A percentile compares a stretch with the other conserved stretches of the same genome.
Conservation (phyloP, 257 asterid genomes). For the Osmanthus fragrans region DNA sequence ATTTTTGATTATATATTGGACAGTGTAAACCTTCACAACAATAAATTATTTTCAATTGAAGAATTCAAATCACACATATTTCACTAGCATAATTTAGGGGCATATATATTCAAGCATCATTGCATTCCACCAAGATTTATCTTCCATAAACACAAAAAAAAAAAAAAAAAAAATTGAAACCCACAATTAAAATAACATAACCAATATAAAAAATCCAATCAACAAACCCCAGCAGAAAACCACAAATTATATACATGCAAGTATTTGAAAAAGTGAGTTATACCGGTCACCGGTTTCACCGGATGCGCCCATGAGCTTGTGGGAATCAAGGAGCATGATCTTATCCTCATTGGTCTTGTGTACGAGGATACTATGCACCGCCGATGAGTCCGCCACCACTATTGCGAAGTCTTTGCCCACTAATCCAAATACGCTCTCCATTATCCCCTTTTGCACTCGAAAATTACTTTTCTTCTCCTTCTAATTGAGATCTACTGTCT, state of each 20-base stretch:
- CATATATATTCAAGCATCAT: neutral
- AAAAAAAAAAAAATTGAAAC: too few species aligned
- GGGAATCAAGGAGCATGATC: conserved; percentile 90
- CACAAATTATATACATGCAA: neutral
- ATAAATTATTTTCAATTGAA: neutral
- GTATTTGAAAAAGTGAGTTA: neutral
- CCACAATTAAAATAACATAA: neutral
- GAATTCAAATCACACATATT: neutral
- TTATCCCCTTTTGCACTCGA: conserved; percentile 17
- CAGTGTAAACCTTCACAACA: neutral
- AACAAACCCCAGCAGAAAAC: neutral
- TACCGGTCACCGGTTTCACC: conserved; percentile 99
- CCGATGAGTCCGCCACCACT: conserved; percentile 92
- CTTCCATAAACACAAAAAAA: neutral
- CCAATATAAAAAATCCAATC: neutral
- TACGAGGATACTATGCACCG: conserved; percentile 92
- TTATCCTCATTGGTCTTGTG: conserved; percentile 97
- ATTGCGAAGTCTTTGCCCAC: conserved; percentile 84
- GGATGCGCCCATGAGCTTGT: conserved; percentile 94
- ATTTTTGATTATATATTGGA: too few species aligned
- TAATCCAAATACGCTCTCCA: conserved; percentile 95
- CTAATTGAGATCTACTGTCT: neutral
- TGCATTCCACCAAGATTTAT: neutral
- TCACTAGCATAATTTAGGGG: neutral
- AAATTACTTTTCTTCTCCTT: neutral